phyloP scores from a whole-genome alignment of 2,329 filamentous ascomycete species.

The Diaporthe ilicicola region DNA sequence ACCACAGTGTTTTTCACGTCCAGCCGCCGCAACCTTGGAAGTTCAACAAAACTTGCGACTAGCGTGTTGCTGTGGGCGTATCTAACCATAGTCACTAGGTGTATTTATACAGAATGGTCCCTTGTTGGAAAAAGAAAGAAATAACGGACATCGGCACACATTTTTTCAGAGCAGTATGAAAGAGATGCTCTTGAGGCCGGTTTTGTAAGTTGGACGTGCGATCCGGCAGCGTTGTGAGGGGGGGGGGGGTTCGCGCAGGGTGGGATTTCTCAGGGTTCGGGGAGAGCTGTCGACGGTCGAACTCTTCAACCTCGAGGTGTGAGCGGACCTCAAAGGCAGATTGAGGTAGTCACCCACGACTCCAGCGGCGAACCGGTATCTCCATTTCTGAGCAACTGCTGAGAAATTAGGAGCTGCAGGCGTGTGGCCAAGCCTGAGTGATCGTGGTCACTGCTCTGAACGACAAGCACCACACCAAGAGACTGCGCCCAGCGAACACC shows the following conservation, averaged over 20 bases:
- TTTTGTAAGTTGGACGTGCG: background rate
- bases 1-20: too few species aligned
- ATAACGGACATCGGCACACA: background rate
- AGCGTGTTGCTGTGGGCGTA: background rate
- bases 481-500: background rate
- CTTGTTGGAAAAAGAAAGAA: too few species aligned
- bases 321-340: background rate
- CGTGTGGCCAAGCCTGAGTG: background rate
- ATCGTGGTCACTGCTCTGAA: background rate
- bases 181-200: too few species aligned
- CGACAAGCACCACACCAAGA: background rate
- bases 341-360: background rate
- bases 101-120: too few species aligned
- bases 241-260: background rate
- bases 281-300: background rate
- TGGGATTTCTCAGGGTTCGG: conserved; percentile 3
- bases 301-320: background rate
- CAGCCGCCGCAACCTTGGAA: too few species aligned
- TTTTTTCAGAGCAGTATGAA: background rate
- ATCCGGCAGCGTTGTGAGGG: background rate
- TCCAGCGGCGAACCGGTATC: background rate
- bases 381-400: background rate
- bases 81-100: background rate
- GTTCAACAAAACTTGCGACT: background rate
- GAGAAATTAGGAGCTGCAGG: too few species aligned